phyloP scores from a whole-genome alignment of 805 yeast genomes.

The Wickerhamomyces chambardii region DNA sequence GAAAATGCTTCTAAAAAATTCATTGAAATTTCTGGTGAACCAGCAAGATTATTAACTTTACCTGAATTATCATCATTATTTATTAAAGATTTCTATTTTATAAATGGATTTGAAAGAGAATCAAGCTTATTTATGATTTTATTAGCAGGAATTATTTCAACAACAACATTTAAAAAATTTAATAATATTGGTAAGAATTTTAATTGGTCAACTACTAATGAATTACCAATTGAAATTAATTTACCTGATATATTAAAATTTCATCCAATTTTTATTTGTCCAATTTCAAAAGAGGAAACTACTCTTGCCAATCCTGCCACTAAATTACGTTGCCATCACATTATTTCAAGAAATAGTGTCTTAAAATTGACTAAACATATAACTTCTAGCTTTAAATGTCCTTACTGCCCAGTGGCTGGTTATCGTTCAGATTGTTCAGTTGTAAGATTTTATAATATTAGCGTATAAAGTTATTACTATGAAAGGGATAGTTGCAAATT shows the following conservation, averaged over 20 bases:
- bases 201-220: conserved; percentile 50
- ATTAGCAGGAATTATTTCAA: conserved; percentile 42
- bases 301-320: conserved; percentile 47
- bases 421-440: conserved; percentile 30
- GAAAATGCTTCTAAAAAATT: conserved; percentile 14
- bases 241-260: conserved; percentile 41
- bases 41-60: conserved; percentile 7
- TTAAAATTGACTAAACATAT: conserved; percentile 29
- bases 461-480: conserved; percentile 5
- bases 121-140: conserved; percentile 43
- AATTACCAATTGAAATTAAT: conserved; percentile 52
- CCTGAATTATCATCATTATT: conserved; percentile 24
- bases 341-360: conserved; percentile 47
- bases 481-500: conserved; percentile 9
- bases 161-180: conserved; percentile 44
- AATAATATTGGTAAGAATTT: conserved; percentile 29
- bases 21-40: conserved; percentile 15
- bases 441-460: conserved; percentile 30
- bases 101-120: conserved; percentile 38
- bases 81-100: conserved; percentile 39
- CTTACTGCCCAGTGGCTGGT: conserved; percentile 55
- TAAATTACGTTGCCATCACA: conserved; percentile 55
- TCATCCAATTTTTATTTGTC: conserved; percentile 66
- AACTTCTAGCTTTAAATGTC: conserved; percentile 52
- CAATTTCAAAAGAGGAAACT: conserved; percentile 62